A percentile compares a stretch with the other conserved stretches of the same genome.
Conservation (phyloP, 192 early-diverging fungal genomes). For the Podila verticillata region DNA sequence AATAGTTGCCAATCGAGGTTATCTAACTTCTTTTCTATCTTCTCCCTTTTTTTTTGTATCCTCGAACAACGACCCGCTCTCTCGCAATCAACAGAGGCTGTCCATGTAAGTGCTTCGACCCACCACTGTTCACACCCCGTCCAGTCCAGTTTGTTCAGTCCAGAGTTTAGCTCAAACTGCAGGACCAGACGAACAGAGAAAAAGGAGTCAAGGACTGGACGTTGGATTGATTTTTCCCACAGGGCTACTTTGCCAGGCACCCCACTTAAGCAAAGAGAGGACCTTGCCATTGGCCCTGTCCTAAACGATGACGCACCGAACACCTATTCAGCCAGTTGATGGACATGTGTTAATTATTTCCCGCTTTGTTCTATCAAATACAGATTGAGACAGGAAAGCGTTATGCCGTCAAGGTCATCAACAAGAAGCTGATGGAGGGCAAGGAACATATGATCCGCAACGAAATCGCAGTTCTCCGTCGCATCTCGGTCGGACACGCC, state of each 20-base stretch:
- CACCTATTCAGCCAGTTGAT: too few relatives aligned
- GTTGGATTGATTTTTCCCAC: too few relatives aligned
- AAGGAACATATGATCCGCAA: slow-evolving; percentile 74
- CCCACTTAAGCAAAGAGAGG: too few relatives aligned
- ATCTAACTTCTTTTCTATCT: slow-evolving; percentile 3
- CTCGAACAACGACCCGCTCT: slow-evolving; percentile 1
- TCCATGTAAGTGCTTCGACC: slow-evolving; percentile 55
- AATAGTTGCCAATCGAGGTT: too few relatives aligned
- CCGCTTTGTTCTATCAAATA: not conserved
- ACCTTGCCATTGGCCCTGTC: too few relatives aligned
- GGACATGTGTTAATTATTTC: not conserved
- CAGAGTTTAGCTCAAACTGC: too few relatives aligned
- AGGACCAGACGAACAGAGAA: too few relatives aligned
- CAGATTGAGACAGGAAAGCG: slow-evolving; percentile 73
- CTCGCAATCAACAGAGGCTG: slow-evolving; percentile 53
- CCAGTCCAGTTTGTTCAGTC: too few relatives aligned
- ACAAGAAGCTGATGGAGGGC: slow-evolving; percentile 77
- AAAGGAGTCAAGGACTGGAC: too few relatives aligned
- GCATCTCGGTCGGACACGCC: slow-evolving; percentile 73
- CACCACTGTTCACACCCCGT: not conserved
- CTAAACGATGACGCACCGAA: too few relatives aligned
- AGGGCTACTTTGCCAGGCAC: too few relatives aligned
- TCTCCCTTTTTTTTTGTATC: slow-evolving; percentile 10
- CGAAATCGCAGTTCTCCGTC: slow-evolving; percentile 77
- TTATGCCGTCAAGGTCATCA: slow-evolving; percentile 87